Conservation (phyloP, 1,284 basidiomycete genomes). For the Apiotrichum sp. region DNA sequence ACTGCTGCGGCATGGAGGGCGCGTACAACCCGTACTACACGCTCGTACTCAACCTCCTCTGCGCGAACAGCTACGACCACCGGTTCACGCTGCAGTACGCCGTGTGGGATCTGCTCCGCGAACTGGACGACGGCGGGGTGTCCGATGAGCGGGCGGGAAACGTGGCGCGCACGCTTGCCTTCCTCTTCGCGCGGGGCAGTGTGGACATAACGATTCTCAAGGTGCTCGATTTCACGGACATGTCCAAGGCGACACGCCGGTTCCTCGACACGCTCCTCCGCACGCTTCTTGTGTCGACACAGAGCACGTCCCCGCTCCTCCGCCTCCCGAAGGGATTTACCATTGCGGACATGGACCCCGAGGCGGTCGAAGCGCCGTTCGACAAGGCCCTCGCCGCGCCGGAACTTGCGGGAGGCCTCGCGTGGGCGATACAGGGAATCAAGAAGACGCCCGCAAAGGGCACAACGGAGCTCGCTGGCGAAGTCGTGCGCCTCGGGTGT, state of each 20-base stretch:
- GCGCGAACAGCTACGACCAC: constrained; percentile 55
- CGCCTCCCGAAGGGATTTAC: constrained; percentile 29
- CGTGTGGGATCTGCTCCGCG: constrained; percentile 94
- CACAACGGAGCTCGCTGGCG: too few relatives aligned
- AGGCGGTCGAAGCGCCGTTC: constrained; percentile 43
- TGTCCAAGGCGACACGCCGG: constrained; percentile 57
- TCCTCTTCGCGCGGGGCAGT: constrained; percentile 72
- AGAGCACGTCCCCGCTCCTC: constrained; percentile 59
- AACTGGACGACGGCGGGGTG: constrained; percentile 64
- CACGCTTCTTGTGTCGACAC: constrained; percentile 64
- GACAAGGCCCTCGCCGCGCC: constrained; percentile 31
- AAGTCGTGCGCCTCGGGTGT: too few relatives aligned
- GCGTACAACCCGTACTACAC: constrained; percentile 94
- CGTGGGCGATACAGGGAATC: constrained; percentile 53
- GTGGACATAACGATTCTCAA: constrained; percentile 72
- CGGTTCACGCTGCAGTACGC: constrained; percentile 92
- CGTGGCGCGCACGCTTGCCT: constrained; percentile 67
- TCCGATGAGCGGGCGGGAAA: constrained; percentile 39
- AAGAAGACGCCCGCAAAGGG: constrained; percentile 50
- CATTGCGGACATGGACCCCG: constrained; percentile 45
- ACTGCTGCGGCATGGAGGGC: constrained; percentile 89
- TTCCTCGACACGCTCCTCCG: constrained; percentile 67
- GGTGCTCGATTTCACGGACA: constrained; percentile 73
- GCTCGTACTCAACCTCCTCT: constrained; percentile 66
- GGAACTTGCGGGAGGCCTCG: constrained; percentile 39